A percentile compares a stretch with the other conserved stretches of the same genome.
Conservation (phyloP, 2,329 filamentous ascomycete species). For the Phyllosticta citriasiana region DNA sequence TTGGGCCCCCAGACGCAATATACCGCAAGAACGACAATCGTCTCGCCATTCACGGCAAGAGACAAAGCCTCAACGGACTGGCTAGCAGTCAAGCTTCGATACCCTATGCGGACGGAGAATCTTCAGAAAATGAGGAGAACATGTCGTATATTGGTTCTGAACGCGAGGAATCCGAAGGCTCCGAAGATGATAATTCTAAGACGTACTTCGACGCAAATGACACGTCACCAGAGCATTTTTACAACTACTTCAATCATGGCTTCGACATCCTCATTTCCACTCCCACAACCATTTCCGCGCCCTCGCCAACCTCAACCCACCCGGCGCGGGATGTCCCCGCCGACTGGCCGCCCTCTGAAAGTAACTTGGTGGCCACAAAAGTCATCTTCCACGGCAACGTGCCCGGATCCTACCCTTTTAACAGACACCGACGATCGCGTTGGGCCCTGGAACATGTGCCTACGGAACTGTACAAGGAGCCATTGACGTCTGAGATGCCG, state of each 20-base stretch:
- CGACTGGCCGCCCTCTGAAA: slow-evolving; percentile 22
- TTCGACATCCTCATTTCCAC: slow-evolving; percentile 89
- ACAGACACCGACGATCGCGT: slow-evolving; percentile 78
- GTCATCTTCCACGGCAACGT: slow-evolving; percentile 91
- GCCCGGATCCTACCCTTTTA: slow-evolving; percentile 93
- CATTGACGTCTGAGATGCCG: slow-evolving; percentile 63
- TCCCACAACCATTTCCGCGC: slow-evolving; percentile 43
- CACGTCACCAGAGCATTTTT: slow-evolving; percentile 66
- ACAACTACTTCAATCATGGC: slow-evolving; percentile 94
- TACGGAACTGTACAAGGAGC: slow-evolving; percentile 29
- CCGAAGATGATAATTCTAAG: slow-evolving; percentile 17
- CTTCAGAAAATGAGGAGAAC: slow-evolving; percentile 17
- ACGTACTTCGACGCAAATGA: slow-evolving; percentile 19
- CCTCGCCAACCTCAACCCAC: slow-evolving; percentile 53
- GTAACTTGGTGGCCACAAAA: slow-evolving; percentile 77
- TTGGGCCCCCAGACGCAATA: slow-evolving; percentile 88
- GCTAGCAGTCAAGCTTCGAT: slow-evolving; percentile 2
- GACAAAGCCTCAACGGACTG: slow-evolving; percentile 30
- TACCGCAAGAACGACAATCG: slow-evolving; percentile 85
- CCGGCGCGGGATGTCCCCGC: slow-evolving; percentile 11
- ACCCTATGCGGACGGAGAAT: slow-evolving; percentile 20
- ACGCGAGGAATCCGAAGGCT: slow-evolving; percentile 42
- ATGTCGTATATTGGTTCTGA: slow-evolving; percentile 35
- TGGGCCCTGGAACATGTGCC: slow-evolving; percentile 60
- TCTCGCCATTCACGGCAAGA: slow-evolving; percentile 61